These are phyloP conservation scores for Detonula confervacea DNA, from an alignment of 352 stramenopile genomes.

Conservation along the genomic window DNA sequence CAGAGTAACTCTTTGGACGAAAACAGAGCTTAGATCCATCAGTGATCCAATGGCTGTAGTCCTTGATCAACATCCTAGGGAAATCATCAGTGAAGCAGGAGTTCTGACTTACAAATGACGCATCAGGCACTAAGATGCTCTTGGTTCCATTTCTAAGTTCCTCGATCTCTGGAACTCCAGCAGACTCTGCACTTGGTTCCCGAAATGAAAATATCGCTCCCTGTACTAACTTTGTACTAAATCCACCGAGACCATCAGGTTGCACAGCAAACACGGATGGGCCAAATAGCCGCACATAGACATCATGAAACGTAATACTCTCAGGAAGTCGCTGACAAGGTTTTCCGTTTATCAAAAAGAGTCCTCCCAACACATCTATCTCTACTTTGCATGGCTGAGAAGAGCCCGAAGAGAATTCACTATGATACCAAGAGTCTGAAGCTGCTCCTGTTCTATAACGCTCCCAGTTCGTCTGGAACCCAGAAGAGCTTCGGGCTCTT, in stretches of 20 bases:
- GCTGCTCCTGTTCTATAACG: not conserved
- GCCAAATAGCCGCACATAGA: constrained; percentile 23
- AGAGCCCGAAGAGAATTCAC: not conserved
- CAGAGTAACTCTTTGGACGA: constrained; percentile 9
- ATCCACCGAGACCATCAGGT: constrained; percentile 4
- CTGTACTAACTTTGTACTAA: constrained; percentile 9
- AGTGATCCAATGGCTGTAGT: constrained; percentile 24
- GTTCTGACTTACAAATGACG: not conserved
- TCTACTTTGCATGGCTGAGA: constrained; percentile 13
- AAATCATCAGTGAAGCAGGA: constrained; percentile 6
- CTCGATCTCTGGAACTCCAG: not conserved
- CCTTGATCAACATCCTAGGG: constrained; percentile 12
- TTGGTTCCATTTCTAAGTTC: not conserved
- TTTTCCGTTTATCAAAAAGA: constrained; percentile 23
- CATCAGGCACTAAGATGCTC: constrained; percentile 5
- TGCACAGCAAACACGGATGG: constrained; percentile 11
- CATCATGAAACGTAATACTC: constrained; percentile 8
- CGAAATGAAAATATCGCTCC: not conserved
- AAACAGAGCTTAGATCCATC: constrained; percentile 7
- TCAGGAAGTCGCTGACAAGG: constrained; percentile 25
- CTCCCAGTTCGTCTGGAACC: not conserved
- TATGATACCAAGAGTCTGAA: constrained; percentile 6
- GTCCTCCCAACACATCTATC: constrained; percentile 18
- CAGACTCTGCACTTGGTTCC: no score
- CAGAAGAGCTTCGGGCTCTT: not conserved